A percentile compares a stretch with the other conserved stretches of the same genome.
Conservation (phyloP, 2,329 filamentous ascomycete species). For the Ceratocystis harringtonii region DNA sequence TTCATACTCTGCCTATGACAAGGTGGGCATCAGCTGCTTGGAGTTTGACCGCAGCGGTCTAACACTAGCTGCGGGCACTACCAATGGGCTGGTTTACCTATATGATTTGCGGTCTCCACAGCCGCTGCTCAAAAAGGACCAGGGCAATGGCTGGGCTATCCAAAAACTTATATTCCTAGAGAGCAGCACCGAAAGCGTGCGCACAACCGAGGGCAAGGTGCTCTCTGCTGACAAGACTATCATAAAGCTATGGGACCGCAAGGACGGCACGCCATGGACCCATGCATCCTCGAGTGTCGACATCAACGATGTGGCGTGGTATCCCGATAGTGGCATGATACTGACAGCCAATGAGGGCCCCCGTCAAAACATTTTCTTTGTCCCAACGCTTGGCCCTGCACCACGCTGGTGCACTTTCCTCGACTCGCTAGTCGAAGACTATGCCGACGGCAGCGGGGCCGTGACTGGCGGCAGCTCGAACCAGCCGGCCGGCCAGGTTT, state of each 20-base stretch:
- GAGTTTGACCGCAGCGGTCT: constrained; percentile 75
- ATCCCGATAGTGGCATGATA: constrained; percentile 83
- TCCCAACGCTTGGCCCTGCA: constrained; percentile 82
- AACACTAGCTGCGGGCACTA: constrained; percentile 74
- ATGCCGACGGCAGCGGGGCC: constrained; percentile 52
- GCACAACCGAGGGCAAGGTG: constrained; percentile 72
- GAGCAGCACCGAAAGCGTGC: constrained; percentile 57
- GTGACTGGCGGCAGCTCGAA: constrained; percentile 16
- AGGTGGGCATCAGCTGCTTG: constrained; percentile 68
- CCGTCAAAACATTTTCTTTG: constrained; percentile 88
- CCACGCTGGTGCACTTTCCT: constrained; percentile 94
- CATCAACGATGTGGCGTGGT: constrained; percentile 87
- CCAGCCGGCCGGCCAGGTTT: constrained; percentile 59
- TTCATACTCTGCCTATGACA: constrained; percentile 34
- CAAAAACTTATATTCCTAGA: constrained; percentile 59
- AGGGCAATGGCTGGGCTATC: constrained; percentile 87
- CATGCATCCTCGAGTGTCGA: constrained; percentile 91
- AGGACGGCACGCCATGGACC: constrained; percentile 77
- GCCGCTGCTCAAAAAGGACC: constrained; percentile 79
- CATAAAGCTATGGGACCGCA: constrained; percentile 90
- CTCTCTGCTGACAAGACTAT: constrained; percentile 87
- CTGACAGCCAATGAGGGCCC: constrained; percentile 93
- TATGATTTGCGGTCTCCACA: constrained; percentile 84
- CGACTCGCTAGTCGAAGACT: constrained; percentile 95
- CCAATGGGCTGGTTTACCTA: constrained; percentile 70